These are phyloP conservation scores for Colletotrichum theobromicola DNA, from an alignment of 2,329 filamentous ascomycete species.

Conservation along the genomic window DNA sequence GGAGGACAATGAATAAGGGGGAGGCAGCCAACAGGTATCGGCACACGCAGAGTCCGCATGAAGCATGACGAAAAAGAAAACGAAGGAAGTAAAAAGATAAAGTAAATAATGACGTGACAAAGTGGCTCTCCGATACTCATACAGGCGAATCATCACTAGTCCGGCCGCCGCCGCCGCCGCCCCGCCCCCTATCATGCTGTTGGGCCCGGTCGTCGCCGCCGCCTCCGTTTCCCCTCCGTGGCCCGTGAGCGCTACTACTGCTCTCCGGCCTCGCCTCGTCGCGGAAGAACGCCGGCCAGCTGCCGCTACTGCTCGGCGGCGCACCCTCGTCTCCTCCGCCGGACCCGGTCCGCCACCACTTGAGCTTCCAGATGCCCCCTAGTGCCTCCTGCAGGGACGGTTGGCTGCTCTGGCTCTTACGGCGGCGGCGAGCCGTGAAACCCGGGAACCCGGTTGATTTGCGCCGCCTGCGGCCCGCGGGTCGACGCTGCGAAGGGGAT, in stretches of 20 bases:
- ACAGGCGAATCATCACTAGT: constrained; percentile 34
- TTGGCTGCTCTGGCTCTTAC: constrained; percentile 40
- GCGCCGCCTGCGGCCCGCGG: constrained; percentile 49
- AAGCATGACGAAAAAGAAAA: background rate
- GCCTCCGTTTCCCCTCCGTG: background rate
- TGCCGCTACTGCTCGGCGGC: constrained; percentile 20
- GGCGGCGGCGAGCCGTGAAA: constrained; percentile 57
- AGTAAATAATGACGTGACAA: constrained; percentile 17
- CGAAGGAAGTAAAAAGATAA: background rate
- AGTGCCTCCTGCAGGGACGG: constrained; percentile 54
- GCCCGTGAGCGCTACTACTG: constrained; percentile 2
- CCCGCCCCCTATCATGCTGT: constrained; percentile 6
- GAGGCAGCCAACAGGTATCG: background rate
- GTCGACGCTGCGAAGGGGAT: constrained; percentile 18
- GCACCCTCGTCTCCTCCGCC: constrained; percentile 20
- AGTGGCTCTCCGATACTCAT: constrained; percentile 28
- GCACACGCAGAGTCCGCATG: background rate
- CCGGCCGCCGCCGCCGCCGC: background rate
- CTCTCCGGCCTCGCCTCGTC: constrained; percentile 23
- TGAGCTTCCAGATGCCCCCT: constrained; percentile 57
- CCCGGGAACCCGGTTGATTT: constrained; percentile 68
- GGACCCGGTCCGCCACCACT: constrained; percentile 52
- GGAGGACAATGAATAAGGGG: background rate
- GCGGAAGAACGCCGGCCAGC: constrained; percentile 21
- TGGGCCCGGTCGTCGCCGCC: background rate